These are phyloP conservation scores for Alternaria brassicae DNA, from an alignment of 2,329 filamentous ascomycete genomes.

Conservation along the genomic window DNA sequence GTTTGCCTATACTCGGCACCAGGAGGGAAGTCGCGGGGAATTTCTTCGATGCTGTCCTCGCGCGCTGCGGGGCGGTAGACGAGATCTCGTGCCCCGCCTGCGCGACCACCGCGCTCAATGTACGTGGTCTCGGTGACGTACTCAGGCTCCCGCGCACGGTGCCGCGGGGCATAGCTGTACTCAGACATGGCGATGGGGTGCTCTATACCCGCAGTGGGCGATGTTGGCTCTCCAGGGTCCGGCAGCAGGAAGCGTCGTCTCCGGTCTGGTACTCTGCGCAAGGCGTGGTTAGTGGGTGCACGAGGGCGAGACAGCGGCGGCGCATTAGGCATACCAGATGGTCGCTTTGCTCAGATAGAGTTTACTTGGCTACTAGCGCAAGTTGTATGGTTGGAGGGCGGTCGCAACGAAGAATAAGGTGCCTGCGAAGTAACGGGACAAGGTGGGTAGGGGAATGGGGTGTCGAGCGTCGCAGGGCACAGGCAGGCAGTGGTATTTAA, in stretches of 20 bases:
- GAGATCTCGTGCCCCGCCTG: slow-evolving; percentile 55
- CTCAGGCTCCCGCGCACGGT: slow-evolving; percentile 59
- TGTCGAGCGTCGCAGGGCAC: slow-evolving; percentile 24
- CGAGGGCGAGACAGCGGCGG: slow-evolving; percentile 1
- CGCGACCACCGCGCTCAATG: slow-evolving; percentile 57
- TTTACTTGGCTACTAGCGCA: slow-evolving; percentile 27
- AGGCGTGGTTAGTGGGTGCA: slow-evolving; percentile 23
- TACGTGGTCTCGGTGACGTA: slow-evolving; percentile 60
- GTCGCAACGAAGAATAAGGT: slow-evolving; percentile 37
- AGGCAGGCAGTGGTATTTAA: slow-evolving; percentile 32
- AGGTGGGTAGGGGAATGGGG: slow-evolving; percentile 26
- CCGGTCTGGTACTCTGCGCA: slow-evolving; percentile 23
- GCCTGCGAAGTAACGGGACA: slow-evolving; percentile 32
- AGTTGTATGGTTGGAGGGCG: slow-evolving; percentile 18
- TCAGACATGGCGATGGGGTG: slow-evolving; percentile 55
- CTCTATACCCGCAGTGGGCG: slow-evolving; percentile 20
- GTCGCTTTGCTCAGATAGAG: slow-evolving; percentile 8
- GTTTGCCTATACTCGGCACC: slow-evolving; percentile 57
- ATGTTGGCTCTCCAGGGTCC: slow-evolving; percentile 21
- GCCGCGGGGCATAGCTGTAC: slow-evolving; percentile 59
- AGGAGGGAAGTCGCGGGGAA: slow-evolving; percentile 83
- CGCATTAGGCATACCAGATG: slow-evolving; percentile 30
- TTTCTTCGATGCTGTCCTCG: slow-evolving; percentile 85
- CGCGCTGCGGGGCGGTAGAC: slow-evolving; percentile 60
- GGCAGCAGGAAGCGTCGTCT: slow-evolving; percentile 4